Percentiles rank a stretch among this genome's conserved stretches.
Conservation (phyloP, 179 eudicot genomes). For the Silene noctiflora region DNA sequence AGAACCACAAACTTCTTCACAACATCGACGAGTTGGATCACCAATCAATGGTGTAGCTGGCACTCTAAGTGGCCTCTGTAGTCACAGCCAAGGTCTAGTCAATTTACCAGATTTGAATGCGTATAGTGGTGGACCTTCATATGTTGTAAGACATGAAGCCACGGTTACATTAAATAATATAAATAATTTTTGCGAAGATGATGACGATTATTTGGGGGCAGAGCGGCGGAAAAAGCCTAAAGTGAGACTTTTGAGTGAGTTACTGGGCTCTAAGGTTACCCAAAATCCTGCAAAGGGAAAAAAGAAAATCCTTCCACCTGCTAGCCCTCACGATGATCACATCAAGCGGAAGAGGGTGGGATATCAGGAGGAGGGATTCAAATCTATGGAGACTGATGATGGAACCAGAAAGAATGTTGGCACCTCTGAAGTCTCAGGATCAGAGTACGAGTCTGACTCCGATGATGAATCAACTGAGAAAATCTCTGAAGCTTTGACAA, state of each 20-base stretch:
- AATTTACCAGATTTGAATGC: conserved; percentile 34
- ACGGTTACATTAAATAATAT: background rate
- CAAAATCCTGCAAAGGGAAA: conserved; percentile 4
- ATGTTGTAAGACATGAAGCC: conserved; percentile 13
- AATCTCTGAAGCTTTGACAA: conserved; percentile 21
- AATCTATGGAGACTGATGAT: conserved; percentile 17
- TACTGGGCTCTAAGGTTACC: conserved; percentile 19
- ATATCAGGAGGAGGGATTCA: conserved; percentile 28
- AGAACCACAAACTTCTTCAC: conserved; percentile 16
- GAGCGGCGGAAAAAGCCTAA: conserved; percentile 29
- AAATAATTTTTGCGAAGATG: conserved; percentile 29
- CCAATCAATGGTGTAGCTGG: background rate
- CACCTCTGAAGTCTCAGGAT: conserved; percentile 21
- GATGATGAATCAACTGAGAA: conserved; percentile 27
- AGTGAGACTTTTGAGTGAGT: conserved; percentile 37
- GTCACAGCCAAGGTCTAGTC: conserved; percentile 14
- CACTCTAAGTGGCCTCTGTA: conserved; percentile 4
- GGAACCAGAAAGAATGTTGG: conserved; percentile 20
- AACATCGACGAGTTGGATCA: conserved; percentile 2
- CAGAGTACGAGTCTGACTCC: conserved; percentile 28
- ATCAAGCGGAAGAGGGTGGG: conserved; percentile 26
- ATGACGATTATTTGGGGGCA: conserved; percentile 37
- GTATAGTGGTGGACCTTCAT: conserved; percentile 25
- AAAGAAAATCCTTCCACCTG: conserved; percentile 20
- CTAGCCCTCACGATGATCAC: conserved; percentile 20